Evolutionary conservation across 2,329 filamentous ascomycete species (phyloP).

Genomic region (Aureobasidium leucospermi): DNA sequence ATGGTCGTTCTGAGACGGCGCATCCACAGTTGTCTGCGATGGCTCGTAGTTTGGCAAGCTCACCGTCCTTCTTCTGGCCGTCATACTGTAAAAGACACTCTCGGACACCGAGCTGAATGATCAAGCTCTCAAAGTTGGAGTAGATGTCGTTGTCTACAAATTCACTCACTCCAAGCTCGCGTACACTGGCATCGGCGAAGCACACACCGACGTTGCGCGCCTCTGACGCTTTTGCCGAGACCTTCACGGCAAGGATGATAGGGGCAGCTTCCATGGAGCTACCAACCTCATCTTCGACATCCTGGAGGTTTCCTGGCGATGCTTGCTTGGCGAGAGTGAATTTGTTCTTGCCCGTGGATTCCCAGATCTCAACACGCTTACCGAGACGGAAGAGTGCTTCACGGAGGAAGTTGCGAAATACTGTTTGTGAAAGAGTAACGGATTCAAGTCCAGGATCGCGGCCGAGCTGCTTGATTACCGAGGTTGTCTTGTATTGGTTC

Average conservation of each 20-base stretch:
- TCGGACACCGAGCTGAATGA: constrained; percentile 93
- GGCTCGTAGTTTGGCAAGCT: constrained; percentile 75
- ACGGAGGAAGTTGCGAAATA: constrained; percentile 90
- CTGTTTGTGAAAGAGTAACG: constrained; percentile 90
- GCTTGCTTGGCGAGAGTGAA: constrained; percentile 83
- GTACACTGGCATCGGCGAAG: constrained; percentile 93
- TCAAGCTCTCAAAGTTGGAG: constrained; percentile 92
- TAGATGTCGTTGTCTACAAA: constrained; percentile 98
- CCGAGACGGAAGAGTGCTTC: constrained; percentile 88
- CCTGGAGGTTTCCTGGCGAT: constrained; percentile 91
- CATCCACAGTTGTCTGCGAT: constrained; percentile 92
- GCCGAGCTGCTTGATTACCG: constrained; percentile 84
- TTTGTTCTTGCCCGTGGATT: constrained; percentile 69
- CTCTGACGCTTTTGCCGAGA: constrained; percentile 79
- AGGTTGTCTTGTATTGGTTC: constrained; percentile 92
- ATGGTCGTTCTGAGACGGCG: constrained; percentile 73
- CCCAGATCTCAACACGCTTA: constrained; percentile 87
- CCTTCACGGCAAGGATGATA: constrained; percentile 91
- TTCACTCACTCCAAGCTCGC: constrained; percentile 92
- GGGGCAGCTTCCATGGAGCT: constrained; percentile 80
- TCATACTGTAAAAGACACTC: constrained; percentile 86
- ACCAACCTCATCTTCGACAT: constrained; percentile 91
- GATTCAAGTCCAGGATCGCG: constrained; percentile 79
- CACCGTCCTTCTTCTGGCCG: constrained; percentile 72
- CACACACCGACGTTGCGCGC: constrained; percentile 86